phyloP scores from a whole-genome alignment of 164 flowering plant species.

The Tetracentron sinense region DNA sequence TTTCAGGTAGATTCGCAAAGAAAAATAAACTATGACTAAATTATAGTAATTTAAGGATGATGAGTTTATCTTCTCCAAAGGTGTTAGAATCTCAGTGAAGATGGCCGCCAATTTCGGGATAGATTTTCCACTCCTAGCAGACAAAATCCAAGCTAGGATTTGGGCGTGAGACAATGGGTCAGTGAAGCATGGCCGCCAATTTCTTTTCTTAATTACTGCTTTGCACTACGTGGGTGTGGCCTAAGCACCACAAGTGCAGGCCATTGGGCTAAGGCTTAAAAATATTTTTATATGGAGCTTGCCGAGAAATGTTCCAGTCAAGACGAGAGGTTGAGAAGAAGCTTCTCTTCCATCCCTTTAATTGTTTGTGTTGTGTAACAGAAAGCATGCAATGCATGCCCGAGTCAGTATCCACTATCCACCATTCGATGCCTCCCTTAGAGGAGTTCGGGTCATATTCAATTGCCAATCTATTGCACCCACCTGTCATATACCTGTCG shows the following conservation, averaged over 20 bases:
- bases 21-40: slow-evolving; percentile 3
- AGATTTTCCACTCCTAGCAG: slow-evolving; percentile 20
- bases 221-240: neutral
- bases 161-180: slow-evolving; percentile 34
- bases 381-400: too few species aligned
- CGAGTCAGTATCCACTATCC: too few species aligned
- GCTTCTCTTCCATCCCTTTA: too few species aligned
- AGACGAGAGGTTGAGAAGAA: too few species aligned
- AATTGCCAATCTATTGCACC: too few species aligned
- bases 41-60: slow-evolving; percentile 13
- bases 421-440: too few species aligned
- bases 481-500: too few species aligned
- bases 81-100: slow-evolving; percentile 24
- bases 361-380: too few species aligned
- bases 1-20: slow-evolving; percentile 22
- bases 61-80: slow-evolving; percentile 3
- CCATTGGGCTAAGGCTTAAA: neutral
- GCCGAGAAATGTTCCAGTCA: too few species aligned
- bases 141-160: slow-evolving; percentile 44
- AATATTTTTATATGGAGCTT: too few species aligned
- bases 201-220: neutral
- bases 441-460: too few species aligned
- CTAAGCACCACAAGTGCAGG: neutral
- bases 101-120: slow-evolving; percentile 29
- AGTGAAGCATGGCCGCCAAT: too few species aligned